Evolutionary conservation across 257 asterid species (phyloP), one percentile per base, ranked within the genome.

Genomic region (Euphrasia confusa): DNA sequence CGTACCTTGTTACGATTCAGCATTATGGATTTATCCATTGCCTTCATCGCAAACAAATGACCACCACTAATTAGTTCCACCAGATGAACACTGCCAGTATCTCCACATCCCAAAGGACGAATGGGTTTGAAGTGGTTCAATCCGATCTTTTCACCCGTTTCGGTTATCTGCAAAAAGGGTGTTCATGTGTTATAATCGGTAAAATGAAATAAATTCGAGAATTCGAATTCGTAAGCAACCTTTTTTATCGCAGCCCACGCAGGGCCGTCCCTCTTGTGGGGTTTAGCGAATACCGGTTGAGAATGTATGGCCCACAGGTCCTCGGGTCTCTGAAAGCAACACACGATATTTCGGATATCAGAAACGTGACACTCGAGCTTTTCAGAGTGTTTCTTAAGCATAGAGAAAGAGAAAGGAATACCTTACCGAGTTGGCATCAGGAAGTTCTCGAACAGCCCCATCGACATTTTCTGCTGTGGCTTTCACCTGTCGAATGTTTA

Each of bases 381-480:
- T 30, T 3, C 33, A 30, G 33, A 30, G 33, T 30, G 5, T 30
- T 30, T 30, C 33, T 30, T 33, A 75, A 77, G 70, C 59, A 74
- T 30, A 55, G 78, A 74, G 82, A 69, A 69, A 74, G 82, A 69
- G 81, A 68, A 82, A 75, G 75, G 86, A 84, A 68, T 88, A 86
- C 97, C 97, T 86, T 89, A 92, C 99, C 97, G 47, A 84, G 89
- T 92, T 92, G 95, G 99, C 97, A 83, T 92, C 99, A 73, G 99
- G 99, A 77, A 92, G 93, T 73, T 92, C 99, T 74, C 99, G 77
- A 53, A 89, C 97, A 66, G 99, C 99, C 79, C 80, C 99, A 69
- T 92, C 82, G 5, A 92, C 95, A 76, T 92, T 81, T 84, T 79
- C 95, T 58, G 97, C 97, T n/a, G 99, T 92, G 56, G 95, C 91